Conservation (phyloP, 2,329 filamentous ascomycete genomes). For the Diplodia corticola region DNA sequence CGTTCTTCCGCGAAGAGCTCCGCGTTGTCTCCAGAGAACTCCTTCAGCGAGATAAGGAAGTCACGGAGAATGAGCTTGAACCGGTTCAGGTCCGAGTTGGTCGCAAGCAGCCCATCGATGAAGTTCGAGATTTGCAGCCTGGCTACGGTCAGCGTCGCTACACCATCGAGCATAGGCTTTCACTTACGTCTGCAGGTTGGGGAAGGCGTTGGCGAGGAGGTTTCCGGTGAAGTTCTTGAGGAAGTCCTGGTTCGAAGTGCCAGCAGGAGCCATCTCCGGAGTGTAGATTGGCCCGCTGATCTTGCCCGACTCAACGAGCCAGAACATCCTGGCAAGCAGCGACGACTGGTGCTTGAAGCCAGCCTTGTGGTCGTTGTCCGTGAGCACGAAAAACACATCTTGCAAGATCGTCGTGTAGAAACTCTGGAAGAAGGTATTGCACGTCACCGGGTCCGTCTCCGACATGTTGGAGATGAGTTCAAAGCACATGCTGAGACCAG, state of each 20-base stretch:
- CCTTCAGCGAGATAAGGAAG: constrained; percentile 95
- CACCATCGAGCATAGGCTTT: background rate
- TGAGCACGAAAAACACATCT: constrained; percentile 97
- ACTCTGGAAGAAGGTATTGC: constrained; percentile 95
- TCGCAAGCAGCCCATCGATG: constrained; percentile 82
- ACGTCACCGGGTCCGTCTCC: constrained; percentile 80
- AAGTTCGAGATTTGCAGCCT: constrained; percentile 87
- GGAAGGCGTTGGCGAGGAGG: constrained; percentile 85
- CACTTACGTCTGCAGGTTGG: constrained; percentile 84
- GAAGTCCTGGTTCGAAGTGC: constrained; percentile 89
- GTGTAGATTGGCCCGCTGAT: constrained; percentile 90
- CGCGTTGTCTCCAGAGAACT: constrained; percentile 93
- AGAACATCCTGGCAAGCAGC: constrained; percentile 92
- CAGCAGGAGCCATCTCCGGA: constrained; percentile 75
- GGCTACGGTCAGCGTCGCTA: constrained; percentile 33
- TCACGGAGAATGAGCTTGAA: constrained; percentile 96
- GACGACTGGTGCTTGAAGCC: constrained; percentile 98
- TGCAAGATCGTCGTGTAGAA: constrained; percentile 96
- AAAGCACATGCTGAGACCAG: constrained; percentile 95
- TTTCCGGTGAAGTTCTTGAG: constrained; percentile 82
- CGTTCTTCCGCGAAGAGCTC: constrained; percentile 93
- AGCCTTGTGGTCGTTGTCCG: constrained; percentile 96
- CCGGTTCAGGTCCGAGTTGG: constrained; percentile 85
- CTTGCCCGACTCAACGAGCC: constrained; percentile 86
- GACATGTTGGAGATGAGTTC: constrained; percentile 98